Evolutionary conservation across 2,329 filamentous ascomycete genomes (phyloP).

Genomic region (Fusarium poae): DNA sequence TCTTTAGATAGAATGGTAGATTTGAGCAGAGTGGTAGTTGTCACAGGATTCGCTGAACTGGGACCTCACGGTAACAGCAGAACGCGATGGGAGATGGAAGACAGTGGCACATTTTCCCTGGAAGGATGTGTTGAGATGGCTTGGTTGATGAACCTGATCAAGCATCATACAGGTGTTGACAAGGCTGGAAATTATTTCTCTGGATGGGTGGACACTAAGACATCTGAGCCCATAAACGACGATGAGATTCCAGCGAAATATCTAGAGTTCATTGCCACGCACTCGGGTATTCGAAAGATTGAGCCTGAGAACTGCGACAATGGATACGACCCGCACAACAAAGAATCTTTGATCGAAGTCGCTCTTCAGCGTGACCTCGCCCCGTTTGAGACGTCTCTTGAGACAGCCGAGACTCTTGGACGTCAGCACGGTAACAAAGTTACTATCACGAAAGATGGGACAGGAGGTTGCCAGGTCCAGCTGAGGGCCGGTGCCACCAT

Average conservation of each 20-base stretch:
- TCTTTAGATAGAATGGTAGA: conserved; percentile 93
- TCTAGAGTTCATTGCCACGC: not conserved
- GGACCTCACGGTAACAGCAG: conserved; percentile 98
- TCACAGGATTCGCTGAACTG: conserved; percentile 95
- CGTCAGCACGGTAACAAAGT: not conserved
- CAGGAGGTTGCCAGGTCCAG: conserved; percentile 69
- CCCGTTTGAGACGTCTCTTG: not conserved
- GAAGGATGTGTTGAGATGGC: conserved; percentile 97
- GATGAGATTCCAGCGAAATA: conserved; percentile 2
- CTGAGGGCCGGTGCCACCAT: conserved; percentile 46
- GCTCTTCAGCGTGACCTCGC: not conserved
- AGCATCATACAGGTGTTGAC: conserved; percentile 65
- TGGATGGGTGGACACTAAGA: conserved; percentile 83
- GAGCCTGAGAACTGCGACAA: conserved; percentile 2
- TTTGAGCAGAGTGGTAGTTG: conserved; percentile 95
- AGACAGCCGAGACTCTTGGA: not conserved
- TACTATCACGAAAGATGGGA: not conserved
- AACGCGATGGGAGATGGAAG: conserved; percentile 99
- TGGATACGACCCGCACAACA: not conserved
- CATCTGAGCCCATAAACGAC: not conserved
- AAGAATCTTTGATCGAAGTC: conserved; percentile 1
- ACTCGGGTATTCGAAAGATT: not conserved
- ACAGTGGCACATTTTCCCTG: conserved; percentile 92
- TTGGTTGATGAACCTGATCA: conserved; percentile 97
- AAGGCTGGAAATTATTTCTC: conserved; percentile 88